Evolutionary conservation across 1,139 yeast species (phyloP), one percentile per base, ranked within the genome.

Genomic region (Wickerhamomyces sp.): DNA sequence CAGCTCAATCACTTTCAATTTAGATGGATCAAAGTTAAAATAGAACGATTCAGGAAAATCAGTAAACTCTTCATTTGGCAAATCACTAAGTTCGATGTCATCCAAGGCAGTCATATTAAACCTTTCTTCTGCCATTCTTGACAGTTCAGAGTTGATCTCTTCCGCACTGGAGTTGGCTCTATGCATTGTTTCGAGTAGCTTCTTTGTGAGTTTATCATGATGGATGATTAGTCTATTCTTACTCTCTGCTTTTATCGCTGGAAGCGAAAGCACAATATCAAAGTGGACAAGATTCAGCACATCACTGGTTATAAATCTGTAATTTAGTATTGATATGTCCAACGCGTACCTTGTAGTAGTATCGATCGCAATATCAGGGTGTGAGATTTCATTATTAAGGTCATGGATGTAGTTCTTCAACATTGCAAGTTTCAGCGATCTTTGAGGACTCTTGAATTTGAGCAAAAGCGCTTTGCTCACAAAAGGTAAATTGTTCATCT

Each of bases 91-190:
- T 13, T 33, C 34, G 3, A 15, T 9, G 15, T 35, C 36, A 21
- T 34, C 37, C 18, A 35, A 22, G 3, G 16, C n/a, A 3, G 18
- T 20, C 31, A 31, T 31, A 16, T 40, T 33, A 19, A 45, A 43
- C 14, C 51, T 41, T 17, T 45, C 51, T 16, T 36, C 43, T 3
- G 52, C 47, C 42, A 50, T 49, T 13, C 52, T 36, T 8, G 42
- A 43, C 31, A 51, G 15, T 36, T 45, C 51, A 14, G 29, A 28
- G 21, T 44, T 44, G 17, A 51, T 39, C 15, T 45, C 47, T 15
- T 47, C 48, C 1, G 47, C 38, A 17, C 40, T 38, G 1, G 43
- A 33, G 10, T 48, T 45, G 2, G 37, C 36, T 13, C 41, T 38
- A 4, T 33, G 32, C 41, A 49, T 33, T 4, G 42, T 36, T 8